These are phyloP conservation scores for Tuber aestivum DNA, from an alignment of 495 filamentous ascomycete species.

Conservation along the genomic window DNA sequence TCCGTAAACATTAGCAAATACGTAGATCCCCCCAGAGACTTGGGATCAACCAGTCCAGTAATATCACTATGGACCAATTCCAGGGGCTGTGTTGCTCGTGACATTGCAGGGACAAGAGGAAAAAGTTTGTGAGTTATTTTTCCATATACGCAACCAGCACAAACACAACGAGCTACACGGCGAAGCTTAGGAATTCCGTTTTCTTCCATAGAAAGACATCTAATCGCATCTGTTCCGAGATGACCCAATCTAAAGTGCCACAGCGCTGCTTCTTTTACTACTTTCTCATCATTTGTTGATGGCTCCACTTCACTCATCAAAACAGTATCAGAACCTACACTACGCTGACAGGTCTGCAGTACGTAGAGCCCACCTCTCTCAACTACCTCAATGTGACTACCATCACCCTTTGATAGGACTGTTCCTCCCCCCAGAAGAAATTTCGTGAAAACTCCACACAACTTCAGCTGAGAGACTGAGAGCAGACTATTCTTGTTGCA, in stretches of 20 bases:
- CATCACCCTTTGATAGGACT: too few relatives aligned
- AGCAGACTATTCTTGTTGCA: too few relatives aligned
- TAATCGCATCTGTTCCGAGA: not conserved
- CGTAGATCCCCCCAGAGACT: not conserved
- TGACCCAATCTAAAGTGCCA: not conserved
- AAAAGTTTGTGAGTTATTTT: not conserved
- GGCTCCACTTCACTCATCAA: too few relatives aligned
- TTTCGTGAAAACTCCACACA: too few relatives aligned
- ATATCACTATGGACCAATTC: not conserved
- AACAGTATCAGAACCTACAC: too few relatives aligned
- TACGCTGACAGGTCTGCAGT: not conserved
- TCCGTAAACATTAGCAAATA: not conserved
- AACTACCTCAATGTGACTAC: too few relatives aligned
- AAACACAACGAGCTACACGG: not conserved
- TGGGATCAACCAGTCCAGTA: not conserved
- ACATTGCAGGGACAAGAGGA: not conserved
- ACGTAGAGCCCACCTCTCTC: not conserved
- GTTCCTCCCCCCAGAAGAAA: too few relatives aligned
- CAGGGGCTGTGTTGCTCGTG: not conserved
- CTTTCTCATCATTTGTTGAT: not conserved
- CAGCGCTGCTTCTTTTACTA: not conserved
- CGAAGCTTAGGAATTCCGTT: not conserved
- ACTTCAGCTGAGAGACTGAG: too few relatives aligned
- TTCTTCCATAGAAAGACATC: not conserved
- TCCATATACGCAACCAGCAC: not conserved